These are phyloP conservation scores for Aspergillus ochraceus DNA, from an alignment of 2,329 filamentous ascomycete genomes.

Conservation along the genomic window DNA sequence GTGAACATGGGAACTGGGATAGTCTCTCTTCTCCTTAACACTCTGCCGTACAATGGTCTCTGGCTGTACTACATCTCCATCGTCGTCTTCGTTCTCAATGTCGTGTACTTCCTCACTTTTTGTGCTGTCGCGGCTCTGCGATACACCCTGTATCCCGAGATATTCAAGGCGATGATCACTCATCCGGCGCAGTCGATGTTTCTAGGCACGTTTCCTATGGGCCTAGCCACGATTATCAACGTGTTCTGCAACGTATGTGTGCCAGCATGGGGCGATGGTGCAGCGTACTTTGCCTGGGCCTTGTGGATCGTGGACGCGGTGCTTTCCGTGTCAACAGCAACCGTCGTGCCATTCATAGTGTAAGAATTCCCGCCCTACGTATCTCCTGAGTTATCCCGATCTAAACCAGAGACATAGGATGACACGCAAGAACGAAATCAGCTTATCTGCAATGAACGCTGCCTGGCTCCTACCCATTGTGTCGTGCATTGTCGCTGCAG, in stretches of 20 bases:
- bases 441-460: slow-evolving; percentile 61
- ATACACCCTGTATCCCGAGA: slow-evolving; percentile 63
- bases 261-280: slow-evolving; percentile 58
- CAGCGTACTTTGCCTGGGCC: slow-evolving; percentile 54
- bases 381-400: neutral
- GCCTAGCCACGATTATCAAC: slow-evolving; percentile 64
- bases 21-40: slow-evolving; percentile 35
- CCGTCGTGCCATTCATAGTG: slow-evolving; percentile 58
- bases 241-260: slow-evolving; percentile 62
- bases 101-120: slow-evolving; percentile 27
- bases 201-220: slow-evolving; percentile 67
- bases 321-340: slow-evolving; percentile 52
- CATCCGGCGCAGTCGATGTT: slow-evolving; percentile 68
- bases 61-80: slow-evolving; percentile 39
- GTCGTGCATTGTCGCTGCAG: slow-evolving; percentile 63
- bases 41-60: slow-evolving; percentile 33
- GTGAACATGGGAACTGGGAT: slow-evolving; percentile 41
- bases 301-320: slow-evolving; percentile 59
- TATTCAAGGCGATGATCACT: slow-evolving; percentile 64
- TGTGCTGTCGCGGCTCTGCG: slow-evolving; percentile 55
- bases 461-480: slow-evolving; percentile 66
- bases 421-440: slow-evolving; percentile 1
- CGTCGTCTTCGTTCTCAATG: slow-evolving; percentile 32
- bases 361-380: slow-evolving; percentile 20
- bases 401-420: slow-evolving; percentile 4